Conservation (phyloP, 2,329 filamentous ascomycete species). For the Cladosporium velox region DNA sequence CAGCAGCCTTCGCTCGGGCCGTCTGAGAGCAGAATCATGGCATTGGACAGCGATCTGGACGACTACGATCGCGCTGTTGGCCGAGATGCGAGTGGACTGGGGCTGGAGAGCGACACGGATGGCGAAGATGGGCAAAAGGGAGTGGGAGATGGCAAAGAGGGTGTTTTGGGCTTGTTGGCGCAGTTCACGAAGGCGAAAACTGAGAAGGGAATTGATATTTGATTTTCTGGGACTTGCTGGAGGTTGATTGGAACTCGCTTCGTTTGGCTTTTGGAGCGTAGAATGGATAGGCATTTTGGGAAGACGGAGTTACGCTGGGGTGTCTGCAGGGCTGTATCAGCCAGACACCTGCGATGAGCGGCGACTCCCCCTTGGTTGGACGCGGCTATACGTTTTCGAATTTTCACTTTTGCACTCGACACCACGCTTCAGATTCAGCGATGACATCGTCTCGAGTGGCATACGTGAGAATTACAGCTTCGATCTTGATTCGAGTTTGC, state of each 20-base stretch:
- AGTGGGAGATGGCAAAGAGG: conserved; percentile 46
- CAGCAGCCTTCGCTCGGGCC: conserved; percentile 21
- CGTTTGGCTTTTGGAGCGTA: not conserved
- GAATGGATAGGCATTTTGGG: not conserved
- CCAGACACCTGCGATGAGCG: not conserved
- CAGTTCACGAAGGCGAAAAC: conserved; percentile 66
- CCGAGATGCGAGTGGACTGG: conserved; percentile 23
- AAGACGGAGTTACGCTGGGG: not conserved
- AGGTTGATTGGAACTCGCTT: not conserved
- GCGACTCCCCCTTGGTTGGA: not conserved
- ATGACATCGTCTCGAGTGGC: not conserved
- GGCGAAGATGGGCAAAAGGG: conserved; percentile 37
- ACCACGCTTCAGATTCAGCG: not conserved
- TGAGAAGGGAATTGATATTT: conserved; percentile 42
- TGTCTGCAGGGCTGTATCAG: not conserved
- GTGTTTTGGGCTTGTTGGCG: conserved; percentile 66
- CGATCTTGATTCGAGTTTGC: not conserved
- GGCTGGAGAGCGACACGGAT: conserved; percentile 40
- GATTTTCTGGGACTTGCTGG: not conserved
- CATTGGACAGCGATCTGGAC: conserved; percentile 60
- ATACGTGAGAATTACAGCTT: not conserved
- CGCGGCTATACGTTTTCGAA: not conserved
- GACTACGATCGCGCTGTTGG: conserved; percentile 47
- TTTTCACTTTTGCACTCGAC: not conserved
- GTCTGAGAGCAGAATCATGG: conserved; percentile 49